Evolutionary conservation across 371 early-diverging fungal species (phyloP), one percentile per base, ranked within the genome.

Genomic region (Saksenaea oblongispora): DNA sequence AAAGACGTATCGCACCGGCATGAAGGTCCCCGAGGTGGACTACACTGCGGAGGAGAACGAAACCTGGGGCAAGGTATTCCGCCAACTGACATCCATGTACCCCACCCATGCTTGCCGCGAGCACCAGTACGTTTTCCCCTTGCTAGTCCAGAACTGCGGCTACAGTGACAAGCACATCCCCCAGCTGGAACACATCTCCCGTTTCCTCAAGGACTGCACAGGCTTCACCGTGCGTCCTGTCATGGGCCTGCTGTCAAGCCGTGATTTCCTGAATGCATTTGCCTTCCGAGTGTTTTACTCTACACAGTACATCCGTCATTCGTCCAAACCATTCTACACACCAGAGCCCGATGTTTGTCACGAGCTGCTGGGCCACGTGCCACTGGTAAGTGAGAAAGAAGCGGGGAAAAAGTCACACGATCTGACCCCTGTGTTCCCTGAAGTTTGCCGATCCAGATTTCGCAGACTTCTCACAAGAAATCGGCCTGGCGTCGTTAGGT

Each of bases 241-340:
- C 58, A 96, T 94, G 94, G 98, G 97, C 4, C 79, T 98, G 17
- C 83, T 98, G 56, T 91, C 94, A 17, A 91, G 94, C 34, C 85
- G 98, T 39, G 96, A 98, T 76, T 98, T 98, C 75, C 75, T 98
- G 68, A 97, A 97, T 70, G 93, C 93, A n/a, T 88, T 98, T 69
- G 98, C 97, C 1, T 98, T 98, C 87, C 87, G 98, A 54, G 97
- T 98, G 4, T 97, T 98, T 84, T 94, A 96, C 72, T 91, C 93
- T 36, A 98, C 98, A 9, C 97, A 98, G 82, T 98, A 98, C 72
- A 95, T 97, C 68, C 91, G 97, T 15, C 97, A 98, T 71, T 87
- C 90, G 68, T 93, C 95, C 4, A 83, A 84, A 58, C 98, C 98
- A 8, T 80, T 91, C 56, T 98, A 96, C 75, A 97, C 97, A 5